Evolutionary conservation across 2,329 filamentous ascomycete genomes (phyloP).

Genomic region (Epicoccum sorghinum): DNA sequence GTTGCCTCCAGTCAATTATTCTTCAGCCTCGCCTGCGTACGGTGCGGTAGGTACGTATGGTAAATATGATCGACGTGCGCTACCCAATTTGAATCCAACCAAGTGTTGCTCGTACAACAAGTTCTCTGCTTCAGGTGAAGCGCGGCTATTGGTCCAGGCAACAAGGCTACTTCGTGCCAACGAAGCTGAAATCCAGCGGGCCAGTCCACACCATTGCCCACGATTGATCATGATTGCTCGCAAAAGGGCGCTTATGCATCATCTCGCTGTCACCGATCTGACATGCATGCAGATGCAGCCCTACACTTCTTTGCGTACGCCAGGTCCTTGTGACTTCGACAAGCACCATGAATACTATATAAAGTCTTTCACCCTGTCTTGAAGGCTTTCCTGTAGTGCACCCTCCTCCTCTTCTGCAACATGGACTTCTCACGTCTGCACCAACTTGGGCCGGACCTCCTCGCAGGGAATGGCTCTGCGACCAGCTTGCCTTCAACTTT

Average conservation of each 20-base stretch:
- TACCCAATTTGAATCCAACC: neutral
- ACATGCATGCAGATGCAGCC: neutral
- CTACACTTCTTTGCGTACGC: neutral
- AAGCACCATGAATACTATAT: neutral
- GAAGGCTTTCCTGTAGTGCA: too few species aligned
- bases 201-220: neutral
- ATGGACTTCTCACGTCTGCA: slow-evolving; percentile 34
- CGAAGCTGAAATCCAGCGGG: slow-evolving; percentile 2
- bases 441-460: slow-evolving; percentile 20
- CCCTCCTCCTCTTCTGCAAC: neutral
- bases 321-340: too few species aligned
- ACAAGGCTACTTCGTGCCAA: neutral
- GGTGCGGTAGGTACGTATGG: too few species aligned
- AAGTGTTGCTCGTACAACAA: too few species aligned
- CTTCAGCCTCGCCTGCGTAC: too few species aligned
- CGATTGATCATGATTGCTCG: neutral
- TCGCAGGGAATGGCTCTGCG: slow-evolving; percentile 25
- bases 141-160: slow-evolving; percentile 9
- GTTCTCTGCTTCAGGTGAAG: too few species aligned
- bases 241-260: slow-evolving; percentile 3
- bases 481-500: slow-evolving; percentile 53
- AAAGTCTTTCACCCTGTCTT: too few species aligned
- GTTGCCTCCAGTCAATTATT: too few species aligned
- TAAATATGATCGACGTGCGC: too few species aligned
- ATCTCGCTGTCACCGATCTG: slow-evolving; percentile 2